Evolutionary conservation across 2,329 filamentous ascomycete genomes (phyloP).

Genomic region (Ceratocystis smalleyi): DNA sequence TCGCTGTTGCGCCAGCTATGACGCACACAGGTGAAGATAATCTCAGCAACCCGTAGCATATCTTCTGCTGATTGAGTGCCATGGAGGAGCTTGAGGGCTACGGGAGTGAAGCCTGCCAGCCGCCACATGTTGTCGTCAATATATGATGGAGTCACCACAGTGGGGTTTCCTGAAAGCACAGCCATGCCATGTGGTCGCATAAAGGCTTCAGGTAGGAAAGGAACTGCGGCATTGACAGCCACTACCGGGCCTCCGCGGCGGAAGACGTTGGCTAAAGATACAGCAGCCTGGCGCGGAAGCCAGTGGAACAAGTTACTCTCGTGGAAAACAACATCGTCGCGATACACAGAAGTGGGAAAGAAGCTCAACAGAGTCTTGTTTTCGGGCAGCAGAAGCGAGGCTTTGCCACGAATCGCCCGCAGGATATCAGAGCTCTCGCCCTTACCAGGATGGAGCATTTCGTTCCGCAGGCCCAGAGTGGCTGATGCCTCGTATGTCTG

Average conservation of each 20-base stretch:
- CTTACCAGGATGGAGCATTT: conserved; percentile 74
- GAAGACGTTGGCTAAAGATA: conserved; percentile 52
- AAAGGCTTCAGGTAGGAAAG: conserved; percentile 79
- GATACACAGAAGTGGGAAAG: conserved; percentile 62
- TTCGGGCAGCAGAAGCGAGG: conserved; percentile 67
- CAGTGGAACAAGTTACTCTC: conserved; percentile 63
- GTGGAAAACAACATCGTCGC: conserved; percentile 63
- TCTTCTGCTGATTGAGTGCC: conserved; percentile 54
- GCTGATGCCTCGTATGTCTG: conserved; percentile 93
- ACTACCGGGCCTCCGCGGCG: conserved; percentile 61
- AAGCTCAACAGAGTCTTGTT: conserved; percentile 68
- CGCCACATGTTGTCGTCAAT: conserved; percentile 89
- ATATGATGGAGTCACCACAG: conserved; percentile 65
- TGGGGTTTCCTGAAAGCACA: conserved; percentile 66
- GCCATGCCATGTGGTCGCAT: conserved; percentile 65
- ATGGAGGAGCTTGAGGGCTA: conserved; percentile 74
- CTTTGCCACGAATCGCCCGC: conserved; percentile 71
- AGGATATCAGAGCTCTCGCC: conserved; percentile 87
- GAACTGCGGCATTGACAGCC: conserved; percentile 75
- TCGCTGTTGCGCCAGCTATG: conserved; percentile 96
- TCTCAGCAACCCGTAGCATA: conserved; percentile 61
- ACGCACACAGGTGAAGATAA: conserved; percentile 71
- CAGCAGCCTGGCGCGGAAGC: conserved; percentile 56
- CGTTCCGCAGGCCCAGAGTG: conserved; percentile 76
- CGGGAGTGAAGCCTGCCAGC: conserved; percentile 74